Evolutionary conservation across 805 yeast species (phyloP).

Genomic region (Metschnikowia colocasiae): DNA sequence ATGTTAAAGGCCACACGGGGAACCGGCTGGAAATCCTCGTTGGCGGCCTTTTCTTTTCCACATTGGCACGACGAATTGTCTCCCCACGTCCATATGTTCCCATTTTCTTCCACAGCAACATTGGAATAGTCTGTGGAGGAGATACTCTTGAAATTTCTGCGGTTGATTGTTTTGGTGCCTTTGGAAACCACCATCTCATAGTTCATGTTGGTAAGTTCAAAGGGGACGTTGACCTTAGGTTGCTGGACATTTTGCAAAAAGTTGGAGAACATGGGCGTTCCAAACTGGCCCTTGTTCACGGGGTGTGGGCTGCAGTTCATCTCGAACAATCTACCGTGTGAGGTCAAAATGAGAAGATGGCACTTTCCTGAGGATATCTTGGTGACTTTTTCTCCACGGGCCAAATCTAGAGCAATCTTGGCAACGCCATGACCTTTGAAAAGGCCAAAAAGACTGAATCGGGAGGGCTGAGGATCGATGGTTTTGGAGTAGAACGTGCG

Average conservation of each 20-base stretch:
- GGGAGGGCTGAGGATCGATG: neutral
- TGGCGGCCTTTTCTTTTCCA: conserved; percentile 63
- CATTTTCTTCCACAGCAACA: conserved; percentile 62
- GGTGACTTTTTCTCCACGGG: conserved; percentile 35
- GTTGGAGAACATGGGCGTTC: conserved; percentile 70
- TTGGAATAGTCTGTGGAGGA: conserved; percentile 77
- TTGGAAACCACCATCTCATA: conserved; percentile 31
- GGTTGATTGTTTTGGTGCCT: conserved; percentile 24
- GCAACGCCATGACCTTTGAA: conserved; percentile 7
- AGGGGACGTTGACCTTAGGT: conserved; percentile 24
- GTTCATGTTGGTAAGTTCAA: conserved; percentile 57
- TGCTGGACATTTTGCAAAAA: conserved; percentile 50
- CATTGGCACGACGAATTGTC: conserved; percentile 81
- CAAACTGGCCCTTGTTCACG: conserved; percentile 72
- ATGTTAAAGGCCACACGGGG: conserved; percentile 48
- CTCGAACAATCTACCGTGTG: conserved; percentile 58
- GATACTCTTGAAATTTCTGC: conserved; percentile 52
- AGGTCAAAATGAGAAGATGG: conserved; percentile 65
- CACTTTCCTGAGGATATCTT: conserved; percentile 58
- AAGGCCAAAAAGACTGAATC: conserved; percentile 5
- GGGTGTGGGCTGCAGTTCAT: conserved; percentile 45
- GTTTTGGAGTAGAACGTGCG: conserved; percentile 33
- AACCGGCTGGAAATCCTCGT: conserved; percentile 63
- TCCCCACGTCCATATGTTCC: conserved; percentile 83
- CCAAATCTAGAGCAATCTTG: conserved; percentile 5